Percentiles rank a stretch among this genome's conserved stretches.
Conservation (phyloP, 1,284 basidiomycete species). For the Fistulina hepatica region DNA sequence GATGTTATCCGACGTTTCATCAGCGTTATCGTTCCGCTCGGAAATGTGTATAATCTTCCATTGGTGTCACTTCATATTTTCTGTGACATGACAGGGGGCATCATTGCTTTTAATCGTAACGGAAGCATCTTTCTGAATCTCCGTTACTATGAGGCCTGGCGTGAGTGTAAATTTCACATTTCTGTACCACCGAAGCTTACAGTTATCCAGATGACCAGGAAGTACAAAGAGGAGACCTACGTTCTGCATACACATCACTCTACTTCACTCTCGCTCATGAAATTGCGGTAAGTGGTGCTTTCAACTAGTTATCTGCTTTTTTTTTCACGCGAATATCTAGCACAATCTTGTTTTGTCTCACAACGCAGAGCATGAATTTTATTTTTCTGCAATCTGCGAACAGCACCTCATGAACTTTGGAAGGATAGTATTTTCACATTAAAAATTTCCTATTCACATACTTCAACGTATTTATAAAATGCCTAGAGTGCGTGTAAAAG, state of each 20-base stretch:
- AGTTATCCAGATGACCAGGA: slow-evolving; percentile 52
- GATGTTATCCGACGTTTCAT: slow-evolving; percentile 60
- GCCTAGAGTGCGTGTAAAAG: not conserved
- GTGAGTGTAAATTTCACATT: slow-evolving; percentile 34
- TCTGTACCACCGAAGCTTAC: slow-evolving; percentile 2
- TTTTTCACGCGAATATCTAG: not conserved
- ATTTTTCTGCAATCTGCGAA: slow-evolving; percentile 86
- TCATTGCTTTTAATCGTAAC: slow-evolving; percentile 90
- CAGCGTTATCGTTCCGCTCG: slow-evolving; percentile 45
- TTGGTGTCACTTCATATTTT: slow-evolving; percentile 77
- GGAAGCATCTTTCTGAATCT: slow-evolving; percentile 88
- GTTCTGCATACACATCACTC: slow-evolving; percentile 77
- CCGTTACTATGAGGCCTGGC: slow-evolving; percentile 82
- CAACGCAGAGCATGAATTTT: slow-evolving; percentile 86
- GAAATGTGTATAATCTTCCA: slow-evolving; percentile 52
- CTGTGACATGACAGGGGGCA: slow-evolving; percentile 68
- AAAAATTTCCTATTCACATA: slow-evolving; percentile 1
- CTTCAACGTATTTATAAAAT: slow-evolving; percentile 4
- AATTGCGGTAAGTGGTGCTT: slow-evolving; percentile 34
- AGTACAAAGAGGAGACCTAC: slow-evolving; percentile 44
- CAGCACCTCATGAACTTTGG: slow-evolving; percentile 32
- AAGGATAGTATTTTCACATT: slow-evolving; percentile 13
- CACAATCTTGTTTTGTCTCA: slow-evolving; percentile 75
- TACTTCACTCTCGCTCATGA: slow-evolving; percentile 92
- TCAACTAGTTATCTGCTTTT: not conserved